Evolutionary conservation across 805 yeast genomes (phyloP).

Genomic region (Danielia oregonensis): DNA sequence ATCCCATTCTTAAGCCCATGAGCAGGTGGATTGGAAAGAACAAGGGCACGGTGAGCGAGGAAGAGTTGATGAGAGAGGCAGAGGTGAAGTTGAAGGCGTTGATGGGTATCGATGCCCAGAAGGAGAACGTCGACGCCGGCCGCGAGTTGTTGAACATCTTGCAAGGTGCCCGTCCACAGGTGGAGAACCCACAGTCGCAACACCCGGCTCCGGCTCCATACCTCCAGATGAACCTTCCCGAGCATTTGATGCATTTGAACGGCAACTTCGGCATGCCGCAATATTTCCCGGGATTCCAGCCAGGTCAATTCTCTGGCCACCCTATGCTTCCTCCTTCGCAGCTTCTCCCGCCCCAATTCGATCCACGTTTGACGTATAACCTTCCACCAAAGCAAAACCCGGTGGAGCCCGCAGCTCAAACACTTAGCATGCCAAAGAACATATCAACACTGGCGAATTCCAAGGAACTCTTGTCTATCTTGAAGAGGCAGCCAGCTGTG

Average conservation of each 20-base stretch:
- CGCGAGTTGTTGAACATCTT: conserved; percentile 69
- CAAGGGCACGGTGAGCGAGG: conserved; percentile 47
- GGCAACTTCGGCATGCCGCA: conserved; percentile 14
- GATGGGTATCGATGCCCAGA: conserved; percentile 49
- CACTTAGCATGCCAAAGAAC: neutral
- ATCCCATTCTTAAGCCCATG: conserved; percentile 49
- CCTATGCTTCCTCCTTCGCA: conserved; percentile 14
- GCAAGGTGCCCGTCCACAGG: conserved; percentile 28
- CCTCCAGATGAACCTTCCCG: conserved; percentile 29
- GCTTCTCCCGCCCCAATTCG: conserved; percentile 9
- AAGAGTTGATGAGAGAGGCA: conserved; percentile 57
- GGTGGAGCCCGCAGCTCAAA: neutral
- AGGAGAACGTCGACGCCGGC: conserved; percentile 57
- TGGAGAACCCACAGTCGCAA: neutral
- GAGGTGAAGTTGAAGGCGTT: conserved; percentile 61
- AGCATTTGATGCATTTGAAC: conserved; percentile 25
- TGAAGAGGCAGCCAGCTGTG: conserved; percentile 22
- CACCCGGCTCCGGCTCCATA: conserved; percentile 9
- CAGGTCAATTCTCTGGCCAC: neutral
- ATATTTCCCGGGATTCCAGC: conserved; percentile 6
- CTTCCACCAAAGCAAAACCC: neutral
- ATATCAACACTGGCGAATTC: conserved; percentile 23
- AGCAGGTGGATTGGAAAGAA: conserved; percentile 53
- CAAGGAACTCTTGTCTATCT: conserved; percentile 41
- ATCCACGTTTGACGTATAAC: neutral